phyloP scores from a whole-genome alignment of 306 rosid species.

The Medicago ruthenica region DNA sequence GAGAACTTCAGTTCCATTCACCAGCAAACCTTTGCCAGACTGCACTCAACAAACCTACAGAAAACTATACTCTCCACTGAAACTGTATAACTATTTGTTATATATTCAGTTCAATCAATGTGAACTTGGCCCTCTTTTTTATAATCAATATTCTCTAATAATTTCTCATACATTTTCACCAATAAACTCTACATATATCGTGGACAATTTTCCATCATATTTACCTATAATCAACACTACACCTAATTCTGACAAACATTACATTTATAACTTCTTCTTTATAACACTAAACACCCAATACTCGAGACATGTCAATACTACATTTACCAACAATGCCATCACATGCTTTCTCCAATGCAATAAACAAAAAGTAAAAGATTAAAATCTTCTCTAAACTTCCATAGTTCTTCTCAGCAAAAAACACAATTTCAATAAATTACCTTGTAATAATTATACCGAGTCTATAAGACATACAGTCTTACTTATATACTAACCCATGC shows the following conservation, averaged over 20 bases:
- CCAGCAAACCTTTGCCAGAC: not conserved
- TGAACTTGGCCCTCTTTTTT: not conserved
- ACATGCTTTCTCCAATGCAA: conserved; percentile 30
- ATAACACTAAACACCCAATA: conserved; percentile 6
- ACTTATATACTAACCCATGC: conserved; percentile 24
- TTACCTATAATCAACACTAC: conserved; percentile 14
- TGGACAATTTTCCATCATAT: conserved; percentile 17
- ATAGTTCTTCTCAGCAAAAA: conserved; percentile 24
- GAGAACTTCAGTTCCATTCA: conserved; percentile 32
- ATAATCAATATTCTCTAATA: conserved; percentile 18
- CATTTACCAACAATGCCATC: conserved; percentile 13
- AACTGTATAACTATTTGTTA: not conserved
- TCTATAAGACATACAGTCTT: not conserved
- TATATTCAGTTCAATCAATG: conserved; percentile 16
- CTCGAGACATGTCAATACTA: conserved; percentile 11
- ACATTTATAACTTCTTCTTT: not conserved
- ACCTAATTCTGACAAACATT: conserved; percentile 1
- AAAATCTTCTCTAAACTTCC: conserved; percentile 3
- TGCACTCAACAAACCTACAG: no score
- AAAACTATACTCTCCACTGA: not conserved
- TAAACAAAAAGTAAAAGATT: conserved; percentile 14
- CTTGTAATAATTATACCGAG: conserved; percentile 7
- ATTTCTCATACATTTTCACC: conserved; percentile 21
- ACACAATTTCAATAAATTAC: conserved; percentile 15
- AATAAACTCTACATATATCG: conserved; percentile 4